Conservation (phyloP, 345 rosid genomes). For the Hibiscus tridactylites region DNA sequence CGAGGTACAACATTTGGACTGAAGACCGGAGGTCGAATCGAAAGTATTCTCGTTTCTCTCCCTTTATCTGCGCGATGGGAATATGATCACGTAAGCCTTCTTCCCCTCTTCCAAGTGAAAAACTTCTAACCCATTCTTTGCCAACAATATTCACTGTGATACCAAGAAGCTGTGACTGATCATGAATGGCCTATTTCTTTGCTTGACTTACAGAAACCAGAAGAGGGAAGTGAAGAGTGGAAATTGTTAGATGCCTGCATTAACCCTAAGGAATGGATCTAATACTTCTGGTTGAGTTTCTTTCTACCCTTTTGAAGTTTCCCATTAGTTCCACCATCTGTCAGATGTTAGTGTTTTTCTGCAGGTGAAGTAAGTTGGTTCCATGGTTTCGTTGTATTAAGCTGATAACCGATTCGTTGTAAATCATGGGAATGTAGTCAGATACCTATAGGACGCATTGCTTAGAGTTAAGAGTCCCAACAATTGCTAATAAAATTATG, state of each 20-base stretch:
- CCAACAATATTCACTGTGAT: not conserved
- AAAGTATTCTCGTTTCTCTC: slow-evolving; percentile 95
- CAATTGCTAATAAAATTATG: not conserved
- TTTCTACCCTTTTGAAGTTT: not conserved
- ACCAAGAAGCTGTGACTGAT: slow-evolving; percentile 2
- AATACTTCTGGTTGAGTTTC: not conserved
- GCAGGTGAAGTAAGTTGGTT: not conserved
- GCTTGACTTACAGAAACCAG: slow-evolving; percentile 57
- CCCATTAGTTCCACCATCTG: not conserved
- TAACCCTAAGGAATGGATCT: slow-evolving; percentile 94
- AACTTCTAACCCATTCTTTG: not conserved
- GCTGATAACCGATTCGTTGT: not conserved
- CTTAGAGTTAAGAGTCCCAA: not conserved
- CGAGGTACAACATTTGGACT: slow-evolving; percentile 96
- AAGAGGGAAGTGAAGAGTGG: slow-evolving; percentile 98
- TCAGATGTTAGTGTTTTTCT: not conserved
- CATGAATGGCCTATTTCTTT: not conserved
- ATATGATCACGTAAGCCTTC: slow-evolving; percentile 31
- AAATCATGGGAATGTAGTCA: not conserved
- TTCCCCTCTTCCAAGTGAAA: not conserved
- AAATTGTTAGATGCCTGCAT: slow-evolving; percentile 92
- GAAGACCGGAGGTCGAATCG: slow-evolving; percentile 95
- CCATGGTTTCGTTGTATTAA: not conserved
- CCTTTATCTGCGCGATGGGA: slow-evolving; percentile 95
- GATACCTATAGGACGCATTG: not conserved